Conservation (phyloP, 139 green algal genomes). For the Coccomyxa sp. region DNA sequence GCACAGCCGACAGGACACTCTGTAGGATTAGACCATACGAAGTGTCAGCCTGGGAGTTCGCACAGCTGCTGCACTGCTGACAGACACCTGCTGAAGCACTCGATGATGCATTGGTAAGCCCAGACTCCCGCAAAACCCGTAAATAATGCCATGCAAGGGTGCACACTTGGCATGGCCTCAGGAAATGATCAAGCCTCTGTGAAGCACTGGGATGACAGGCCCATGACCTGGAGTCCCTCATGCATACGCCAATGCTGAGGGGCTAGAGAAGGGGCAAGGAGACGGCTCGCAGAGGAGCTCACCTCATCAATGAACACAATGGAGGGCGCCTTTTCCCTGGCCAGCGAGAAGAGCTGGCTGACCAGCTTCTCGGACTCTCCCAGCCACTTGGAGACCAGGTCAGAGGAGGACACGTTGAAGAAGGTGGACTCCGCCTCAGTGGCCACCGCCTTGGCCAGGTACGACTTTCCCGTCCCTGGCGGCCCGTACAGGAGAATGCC, state of each 20-base stretch:
- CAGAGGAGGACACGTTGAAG: constrained; percentile 77
- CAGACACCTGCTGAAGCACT: no score
- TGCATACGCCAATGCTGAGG: no score
- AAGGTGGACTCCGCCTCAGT: constrained; percentile 98
- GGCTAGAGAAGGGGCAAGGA: no score
- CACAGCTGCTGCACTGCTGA: no score
- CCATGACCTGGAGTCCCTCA: no score
- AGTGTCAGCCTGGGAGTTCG: no score
- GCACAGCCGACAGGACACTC: no score
- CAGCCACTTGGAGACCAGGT: constrained; percentile 90
- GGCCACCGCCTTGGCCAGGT: constrained; percentile 98
- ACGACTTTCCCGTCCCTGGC: constrained; percentile 97
- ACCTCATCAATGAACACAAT: constrained; percentile 99
- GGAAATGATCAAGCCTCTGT: background rate
- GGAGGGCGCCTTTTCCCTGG: constrained; percentile 85
- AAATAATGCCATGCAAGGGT: no score
- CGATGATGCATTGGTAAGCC: no score
- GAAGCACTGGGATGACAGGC: background rate
- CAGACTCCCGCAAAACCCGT: no score
- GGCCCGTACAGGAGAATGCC: constrained; percentile 98
- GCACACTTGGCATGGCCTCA: background rate
- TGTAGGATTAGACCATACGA: no score
- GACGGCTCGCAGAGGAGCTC: background rate
- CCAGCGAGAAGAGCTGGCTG: constrained; percentile 87
- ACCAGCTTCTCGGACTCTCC: constrained; percentile 98